These are phyloP conservation scores for Leersia perrieri DNA, from an alignment of 176 grass and related monocot genomes.

Conservation along the genomic window DNA sequence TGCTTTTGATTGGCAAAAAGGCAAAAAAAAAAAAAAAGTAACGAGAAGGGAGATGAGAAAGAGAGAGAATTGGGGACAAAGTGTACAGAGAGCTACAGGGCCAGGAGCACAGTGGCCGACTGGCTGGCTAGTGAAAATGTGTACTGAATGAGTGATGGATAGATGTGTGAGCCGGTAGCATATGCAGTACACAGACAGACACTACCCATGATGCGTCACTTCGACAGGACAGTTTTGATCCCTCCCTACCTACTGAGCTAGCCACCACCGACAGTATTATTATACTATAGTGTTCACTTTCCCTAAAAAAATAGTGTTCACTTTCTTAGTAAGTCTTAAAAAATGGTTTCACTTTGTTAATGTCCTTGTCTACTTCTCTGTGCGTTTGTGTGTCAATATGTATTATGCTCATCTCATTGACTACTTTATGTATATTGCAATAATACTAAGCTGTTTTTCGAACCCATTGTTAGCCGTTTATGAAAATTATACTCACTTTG, in stretches of 20 bases:
- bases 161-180: neutral
- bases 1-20: neutral
- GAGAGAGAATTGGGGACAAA: neutral
- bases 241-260: neutral
- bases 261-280: too few relatives aligned
- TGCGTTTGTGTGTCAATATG: neutral
- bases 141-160: neutral
- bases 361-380: neutral
- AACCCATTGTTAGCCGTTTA: too few relatives aligned
- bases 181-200: neutral
- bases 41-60: too few relatives aligned
- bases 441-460: too few relatives aligned
- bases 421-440: neutral
- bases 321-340: neutral
- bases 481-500: too few relatives aligned
- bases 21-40: too few relatives aligned
- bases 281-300: too few relatives aligned
- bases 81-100: neutral
- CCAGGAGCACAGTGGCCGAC: too few relatives aligned
- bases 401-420: neutral
- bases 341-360: neutral
- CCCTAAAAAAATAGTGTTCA: too few relatives aligned
- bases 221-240: slow-evolving; percentile 69
- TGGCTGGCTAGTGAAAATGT: neutral
- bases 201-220: slow-evolving; percentile 48